These are phyloP conservation scores for Lycium ferocissimum DNA, from an alignment of 257 asterid genomes.

Conservation along the genomic window DNA sequence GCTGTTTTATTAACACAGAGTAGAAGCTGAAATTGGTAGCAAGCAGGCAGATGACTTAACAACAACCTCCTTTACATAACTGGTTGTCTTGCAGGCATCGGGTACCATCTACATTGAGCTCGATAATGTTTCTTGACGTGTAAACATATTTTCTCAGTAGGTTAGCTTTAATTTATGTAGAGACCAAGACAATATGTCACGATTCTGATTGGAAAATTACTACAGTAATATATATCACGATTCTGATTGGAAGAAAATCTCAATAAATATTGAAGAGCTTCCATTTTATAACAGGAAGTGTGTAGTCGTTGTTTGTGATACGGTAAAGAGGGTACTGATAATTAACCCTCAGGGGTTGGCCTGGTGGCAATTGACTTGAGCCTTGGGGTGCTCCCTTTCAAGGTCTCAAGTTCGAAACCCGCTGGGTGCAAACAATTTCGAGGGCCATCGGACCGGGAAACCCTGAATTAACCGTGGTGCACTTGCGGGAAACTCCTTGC, in stretches of 20 bases:
- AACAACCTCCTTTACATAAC: not conserved
- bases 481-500: too few relatives aligned
- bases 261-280: not conserved
- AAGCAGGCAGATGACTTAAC: conserved; percentile 14
- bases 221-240: not conserved
- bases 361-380: too few relatives aligned
- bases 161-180: not conserved
- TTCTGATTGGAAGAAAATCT: not conserved
- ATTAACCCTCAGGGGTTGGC: too few relatives aligned
- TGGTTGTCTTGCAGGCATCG: not conserved
- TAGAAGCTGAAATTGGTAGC: not conserved
- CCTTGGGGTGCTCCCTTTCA: too few relatives aligned
- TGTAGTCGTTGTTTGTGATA: not conserved
- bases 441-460: too few relatives aligned
- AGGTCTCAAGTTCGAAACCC: too few relatives aligned
- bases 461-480: too few relatives aligned
- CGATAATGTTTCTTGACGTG: not conserved
- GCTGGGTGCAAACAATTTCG: too few relatives aligned
- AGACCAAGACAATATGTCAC: not conserved
- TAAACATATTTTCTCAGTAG: not conserved
- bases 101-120: conserved; percentile 13
- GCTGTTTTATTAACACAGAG: not conserved
- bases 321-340: too few relatives aligned
- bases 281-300: not conserved
- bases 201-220: not conserved